phyloP scores from a whole-genome alignment of 169 alveolate genomes.

The Pseudocohnilembus persalinus region DNA sequence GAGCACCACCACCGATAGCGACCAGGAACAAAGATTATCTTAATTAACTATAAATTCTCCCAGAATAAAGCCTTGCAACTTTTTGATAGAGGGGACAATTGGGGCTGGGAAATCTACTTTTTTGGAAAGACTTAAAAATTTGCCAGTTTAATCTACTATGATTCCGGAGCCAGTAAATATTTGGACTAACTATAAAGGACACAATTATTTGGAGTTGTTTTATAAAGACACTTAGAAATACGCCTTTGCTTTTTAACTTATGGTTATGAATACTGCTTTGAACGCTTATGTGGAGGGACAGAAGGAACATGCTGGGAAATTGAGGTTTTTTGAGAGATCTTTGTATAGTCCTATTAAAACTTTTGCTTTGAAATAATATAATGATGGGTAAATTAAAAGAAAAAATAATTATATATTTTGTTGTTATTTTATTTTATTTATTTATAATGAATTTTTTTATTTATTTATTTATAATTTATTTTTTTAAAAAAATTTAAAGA shows the following conservation, averaged over 20 bases:
- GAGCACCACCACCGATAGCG: background rate
- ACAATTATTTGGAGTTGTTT: slow-evolving; percentile 19
- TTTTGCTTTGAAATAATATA: slow-evolving; percentile 12
- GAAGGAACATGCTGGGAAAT: background rate
- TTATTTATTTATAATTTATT: too few relatives aligned
- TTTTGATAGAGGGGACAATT: slow-evolving; percentile 22
- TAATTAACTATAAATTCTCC: too few relatives aligned
- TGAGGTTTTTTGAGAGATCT: slow-evolving; percentile 19
- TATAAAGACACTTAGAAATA: slow-evolving; percentile 17
- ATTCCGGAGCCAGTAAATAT: slow-evolving; percentile 24
- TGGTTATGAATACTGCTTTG: slow-evolving; percentile 17
- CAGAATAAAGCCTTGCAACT: slow-evolving; percentile 1
- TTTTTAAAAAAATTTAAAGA: background rate
- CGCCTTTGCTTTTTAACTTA: slow-evolving; percentile 12
- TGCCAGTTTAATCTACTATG: background rate
- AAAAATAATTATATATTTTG: too few relatives aligned
- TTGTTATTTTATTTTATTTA: background rate
- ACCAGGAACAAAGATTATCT: background rate
- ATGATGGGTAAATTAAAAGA: background rate
- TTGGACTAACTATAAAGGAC: slow-evolving; percentile 25
- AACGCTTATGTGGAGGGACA: slow-evolving; percentile 1
- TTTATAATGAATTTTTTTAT: too few relatives aligned
- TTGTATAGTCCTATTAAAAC: slow-evolving; percentile 10
- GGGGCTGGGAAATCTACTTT: slow-evolving; percentile 33
- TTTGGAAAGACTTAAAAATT: slow-evolving; percentile 16